Percentiles rank a stretch among this genome's conserved stretches.
These are phyloP conservation scores for Aspergillus versicolor DNA, from an alignment of 2,329 filamentous ascomycete species.

Conservation along the genomic window DNA sequence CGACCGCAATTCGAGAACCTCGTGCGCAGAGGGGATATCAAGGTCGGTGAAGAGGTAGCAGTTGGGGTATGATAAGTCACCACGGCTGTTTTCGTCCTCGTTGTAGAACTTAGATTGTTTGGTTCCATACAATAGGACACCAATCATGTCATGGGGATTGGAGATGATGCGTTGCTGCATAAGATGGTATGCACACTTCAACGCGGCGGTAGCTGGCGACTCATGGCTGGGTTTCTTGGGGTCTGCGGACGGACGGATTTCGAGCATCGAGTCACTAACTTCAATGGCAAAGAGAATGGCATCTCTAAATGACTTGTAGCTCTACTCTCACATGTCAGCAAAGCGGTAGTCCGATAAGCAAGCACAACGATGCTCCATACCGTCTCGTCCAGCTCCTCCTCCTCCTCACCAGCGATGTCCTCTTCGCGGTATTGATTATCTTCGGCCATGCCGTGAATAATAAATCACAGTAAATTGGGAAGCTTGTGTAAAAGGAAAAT, in stretches of 20 bases:
- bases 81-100: constrained; percentile 57
- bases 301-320: constrained; percentile 91
- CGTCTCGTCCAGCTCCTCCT: constrained; percentile 48
- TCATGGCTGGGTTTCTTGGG: constrained; percentile 77
- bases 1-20: constrained; percentile 75
- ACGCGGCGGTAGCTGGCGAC: constrained; percentile 75
- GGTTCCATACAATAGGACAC: constrained; percentile 87
- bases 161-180: constrained; percentile 99
- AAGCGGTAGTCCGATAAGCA: neutral
- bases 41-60: constrained; percentile 91
- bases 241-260: constrained; percentile 59
- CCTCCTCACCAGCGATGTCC: constrained; percentile 45
- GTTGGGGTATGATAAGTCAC: constrained; percentile 72
- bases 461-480: neutral
- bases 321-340: constrained; percentile 50
- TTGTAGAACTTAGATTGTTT: constrained; percentile 77
- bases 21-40: constrained; percentile 79
- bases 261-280: constrained; percentile 83
- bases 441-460: constrained; percentile 34
- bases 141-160: constrained; percentile 95
- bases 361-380: constrained; percentile 25
- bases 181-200: constrained; percentile 90
- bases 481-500: neutral
- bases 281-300: constrained; percentile 97
- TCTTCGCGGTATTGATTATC: constrained; percentile 39